Evolutionary conservation across 441 rosid genomes (phyloP), one percentile per base, ranked within the genome.

Genomic region (Sinapis alba): DNA sequence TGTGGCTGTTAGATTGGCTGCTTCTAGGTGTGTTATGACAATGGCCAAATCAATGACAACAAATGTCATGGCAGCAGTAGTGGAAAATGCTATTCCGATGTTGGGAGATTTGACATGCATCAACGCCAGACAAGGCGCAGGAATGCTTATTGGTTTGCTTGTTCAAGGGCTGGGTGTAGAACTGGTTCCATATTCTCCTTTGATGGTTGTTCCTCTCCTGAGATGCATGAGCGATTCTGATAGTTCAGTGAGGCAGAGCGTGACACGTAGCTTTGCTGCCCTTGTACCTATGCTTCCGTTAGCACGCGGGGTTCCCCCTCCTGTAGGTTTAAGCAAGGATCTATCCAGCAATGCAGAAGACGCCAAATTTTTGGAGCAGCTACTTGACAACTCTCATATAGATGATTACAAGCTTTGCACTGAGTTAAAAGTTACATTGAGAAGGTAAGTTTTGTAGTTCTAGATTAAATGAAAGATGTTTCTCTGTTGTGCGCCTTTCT

Each of bases 211-310:
- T 80, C 98, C 99, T 70, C 92, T 96, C 80, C 88, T 96, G 58
- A 86, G 93, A 82, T 96, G 99, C 83, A 96, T 96, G 99, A 84
- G 99, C 76, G 99, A 96, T 82, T 86, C 87, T 74, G 98, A 96
- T 83, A 82, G 85, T 76, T 92, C 96, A 56, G 98, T 96, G 71
- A 96, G 99, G 81, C 98, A 90, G 82, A 88, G 98, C 62, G 99
- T 96, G 71, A 96, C 98, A 47, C 98, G 90, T 41, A 96, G 98
- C 87, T 96, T 94, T 86, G 98, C 98, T 74, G 96, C 99, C 71
- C 90, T 96, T 79, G 99, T 94, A 74, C 99, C 99, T 62, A 93
- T 96, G 82, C 99, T 96, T 77, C 98, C 99, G 64, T 83, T 96
- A 77, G 98, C 99, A 26, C 84, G 97, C 61, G 99, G 98, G 21